Evolutionary conservation across 306 rosid genomes (phyloP).

Genomic region (Corylus americana): DNA sequence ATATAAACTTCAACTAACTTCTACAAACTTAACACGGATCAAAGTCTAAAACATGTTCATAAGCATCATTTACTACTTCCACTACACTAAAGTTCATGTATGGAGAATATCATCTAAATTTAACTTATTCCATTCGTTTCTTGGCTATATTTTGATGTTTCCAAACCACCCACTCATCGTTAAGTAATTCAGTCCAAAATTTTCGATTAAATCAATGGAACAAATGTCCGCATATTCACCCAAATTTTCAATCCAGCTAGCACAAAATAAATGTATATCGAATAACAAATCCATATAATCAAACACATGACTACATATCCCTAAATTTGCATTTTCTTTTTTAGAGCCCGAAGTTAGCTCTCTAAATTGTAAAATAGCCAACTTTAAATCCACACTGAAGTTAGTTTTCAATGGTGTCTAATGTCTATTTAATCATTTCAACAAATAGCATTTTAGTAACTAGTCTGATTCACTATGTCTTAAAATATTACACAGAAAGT

Average conservation of each 20-base stretch:
- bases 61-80: neutral
- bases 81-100: neutral
- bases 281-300: too few relatives aligned
- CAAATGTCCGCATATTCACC: too few relatives aligned
- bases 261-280: too few relatives aligned
- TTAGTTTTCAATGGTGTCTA: too few relatives aligned
- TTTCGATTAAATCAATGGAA: too few relatives aligned
- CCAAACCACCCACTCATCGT: too few relatives aligned
- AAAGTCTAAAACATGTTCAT: constrained; percentile 1
- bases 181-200: too few relatives aligned
- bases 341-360: too few relatives aligned
- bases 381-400: neutral
- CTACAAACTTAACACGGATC: neutral
- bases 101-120: neutral
- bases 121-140: neutral
- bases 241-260: too few relatives aligned
- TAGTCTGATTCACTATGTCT: neutral
- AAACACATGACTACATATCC: too few relatives aligned
- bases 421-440: neutral
- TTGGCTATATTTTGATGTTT: neutral
- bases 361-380: neutral
- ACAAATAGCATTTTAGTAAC: too few relatives aligned
- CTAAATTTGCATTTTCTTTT: too few relatives aligned
- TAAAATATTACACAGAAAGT: neutral
- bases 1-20: constrained; percentile 8